Evolutionary conservation across 75 land plant genomes (phyloP).

Genomic region (Picea sitchensis): DNA sequence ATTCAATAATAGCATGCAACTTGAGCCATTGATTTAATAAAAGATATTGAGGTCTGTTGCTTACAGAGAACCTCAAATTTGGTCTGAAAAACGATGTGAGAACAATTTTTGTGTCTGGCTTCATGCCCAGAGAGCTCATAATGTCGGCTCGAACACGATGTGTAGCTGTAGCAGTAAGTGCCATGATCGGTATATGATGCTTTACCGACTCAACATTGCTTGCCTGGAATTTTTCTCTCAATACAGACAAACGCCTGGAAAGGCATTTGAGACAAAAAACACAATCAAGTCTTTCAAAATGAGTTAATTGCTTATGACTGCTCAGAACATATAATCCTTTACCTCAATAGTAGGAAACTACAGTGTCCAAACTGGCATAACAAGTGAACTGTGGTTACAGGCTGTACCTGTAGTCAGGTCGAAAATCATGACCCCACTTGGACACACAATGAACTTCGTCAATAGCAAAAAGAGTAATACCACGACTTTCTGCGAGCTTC

Average conservation of each 20-base stretch:
- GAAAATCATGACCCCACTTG: constrained; percentile 94
- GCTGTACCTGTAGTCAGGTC: constrained; percentile 68
- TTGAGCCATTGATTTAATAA: neutral
- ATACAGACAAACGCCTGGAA: constrained; percentile 62
- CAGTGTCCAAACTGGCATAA: neutral
- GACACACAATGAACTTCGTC: constrained; percentile 90
- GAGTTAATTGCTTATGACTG: neutral
- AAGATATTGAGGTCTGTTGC: constrained; percentile 9
- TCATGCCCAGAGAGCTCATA: constrained; percentile 62
- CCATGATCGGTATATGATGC: constrained; percentile 73
- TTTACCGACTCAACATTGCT: constrained; percentile 39
- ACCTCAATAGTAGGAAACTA: neutral
- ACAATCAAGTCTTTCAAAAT: neutral
- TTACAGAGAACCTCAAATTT: constrained; percentile 78
- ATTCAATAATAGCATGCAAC: neutral
- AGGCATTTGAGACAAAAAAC: neutral
- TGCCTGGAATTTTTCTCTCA: constrained; percentile 65
- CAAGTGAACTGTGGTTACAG: neutral
- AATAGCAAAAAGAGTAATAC: constrained; percentile 77
- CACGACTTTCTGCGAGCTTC: constrained; percentile 52
- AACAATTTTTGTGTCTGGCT: constrained; percentile 53
- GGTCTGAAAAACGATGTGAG: constrained; percentile 76
- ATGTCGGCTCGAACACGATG: constrained; percentile 69
- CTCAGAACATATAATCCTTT: neutral
- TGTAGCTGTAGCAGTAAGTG: constrained; percentile 94